A percentile compares a stretch with the other conserved stretches of the same genome.
Conservation (phyloP, 2,329 filamentous ascomycete genomes). For the Paraphoma chrysanthemicola region DNA sequence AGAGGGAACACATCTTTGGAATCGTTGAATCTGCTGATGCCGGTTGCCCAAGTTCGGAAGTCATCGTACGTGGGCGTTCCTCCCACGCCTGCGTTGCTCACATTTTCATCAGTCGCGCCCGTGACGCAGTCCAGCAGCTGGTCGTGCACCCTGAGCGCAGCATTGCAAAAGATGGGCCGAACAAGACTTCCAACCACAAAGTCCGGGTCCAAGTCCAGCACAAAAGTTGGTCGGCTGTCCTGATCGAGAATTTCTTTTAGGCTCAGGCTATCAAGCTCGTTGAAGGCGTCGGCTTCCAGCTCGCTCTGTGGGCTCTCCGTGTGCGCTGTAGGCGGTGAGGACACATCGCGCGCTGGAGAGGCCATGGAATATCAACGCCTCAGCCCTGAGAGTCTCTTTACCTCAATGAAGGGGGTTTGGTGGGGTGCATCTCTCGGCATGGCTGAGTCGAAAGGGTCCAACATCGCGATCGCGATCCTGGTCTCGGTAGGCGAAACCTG, state of each 20-base stretch:
- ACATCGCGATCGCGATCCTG: not conserved
- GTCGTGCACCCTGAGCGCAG: constrained; percentile 36
- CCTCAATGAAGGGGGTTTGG: not conserved
- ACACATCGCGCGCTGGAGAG: constrained; percentile 2
- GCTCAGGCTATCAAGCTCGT: constrained; percentile 30
- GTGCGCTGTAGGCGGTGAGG: constrained; percentile 3
- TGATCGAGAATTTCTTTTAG: constrained; percentile 39
- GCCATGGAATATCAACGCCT: constrained; percentile 7
- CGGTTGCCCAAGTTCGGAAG: constrained; percentile 53
- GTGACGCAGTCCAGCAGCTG: constrained; percentile 35
- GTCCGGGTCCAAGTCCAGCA: constrained; percentile 41
- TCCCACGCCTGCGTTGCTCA: not conserved
- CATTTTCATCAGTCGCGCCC: constrained; percentile 8
- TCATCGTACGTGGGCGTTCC: constrained; percentile 37
- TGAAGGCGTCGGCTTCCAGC: constrained; percentile 22
- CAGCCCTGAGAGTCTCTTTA: not conserved
- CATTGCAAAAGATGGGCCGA: constrained; percentile 40
- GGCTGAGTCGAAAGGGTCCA: not conserved
- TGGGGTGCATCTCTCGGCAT: not conserved
- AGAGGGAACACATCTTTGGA: constrained; percentile 55
- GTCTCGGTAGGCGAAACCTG: not conserved
- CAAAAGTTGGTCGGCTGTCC: constrained; percentile 41
- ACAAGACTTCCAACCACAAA: constrained; percentile 23
- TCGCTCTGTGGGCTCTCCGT: constrained; percentile 2
- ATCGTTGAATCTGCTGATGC: constrained; percentile 53